Evolutionary conservation across 495 filamentous ascomycete species (phyloP).

Genomic region (Chaetomium fimeti): DNA sequence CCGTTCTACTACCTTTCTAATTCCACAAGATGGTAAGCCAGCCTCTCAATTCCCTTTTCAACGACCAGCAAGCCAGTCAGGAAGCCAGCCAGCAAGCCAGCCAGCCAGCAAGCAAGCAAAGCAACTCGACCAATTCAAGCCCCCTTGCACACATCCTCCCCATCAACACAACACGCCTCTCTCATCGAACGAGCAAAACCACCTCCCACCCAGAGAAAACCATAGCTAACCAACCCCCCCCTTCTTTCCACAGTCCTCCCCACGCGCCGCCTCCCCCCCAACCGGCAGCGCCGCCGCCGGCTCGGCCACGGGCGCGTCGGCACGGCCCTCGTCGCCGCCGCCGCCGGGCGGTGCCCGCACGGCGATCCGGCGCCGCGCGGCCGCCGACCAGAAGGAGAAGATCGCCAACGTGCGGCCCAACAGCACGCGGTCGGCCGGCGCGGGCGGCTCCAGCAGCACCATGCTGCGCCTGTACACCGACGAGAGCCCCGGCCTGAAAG

Average conservation of each 20-base stretch:
- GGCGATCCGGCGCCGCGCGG: slow-evolving; percentile 87
- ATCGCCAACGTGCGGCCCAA: slow-evolving; percentile 85
- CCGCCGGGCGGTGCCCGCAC: slow-evolving; percentile 94
- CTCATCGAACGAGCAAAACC: too few species aligned
- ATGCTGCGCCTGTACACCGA: slow-evolving; percentile 99
- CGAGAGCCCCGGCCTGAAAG: slow-evolving; percentile 91
- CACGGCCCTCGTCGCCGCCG: slow-evolving; percentile 77
- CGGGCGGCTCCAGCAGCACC: slow-evolving; percentile 92
- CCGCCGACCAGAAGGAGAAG: slow-evolving; percentile 93
- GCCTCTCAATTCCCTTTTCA: neutral
- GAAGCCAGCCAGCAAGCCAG: neutral
- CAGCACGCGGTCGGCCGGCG: slow-evolving; percentile 88
- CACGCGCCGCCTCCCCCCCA: slow-evolving; percentile 68
- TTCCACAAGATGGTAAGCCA: slow-evolving; percentile 33
- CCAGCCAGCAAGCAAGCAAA: neutral
- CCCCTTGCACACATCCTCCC: neutral
- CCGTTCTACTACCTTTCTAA: slow-evolving; percentile 26
- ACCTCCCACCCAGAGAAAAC: too few species aligned
- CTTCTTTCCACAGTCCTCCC: slow-evolving; percentile 62
- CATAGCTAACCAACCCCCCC: neutral
- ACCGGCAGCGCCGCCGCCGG: slow-evolving; percentile 31
- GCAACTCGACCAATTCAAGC: neutral
- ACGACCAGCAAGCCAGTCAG: neutral
- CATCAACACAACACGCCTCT: neutral
- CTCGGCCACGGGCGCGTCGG: slow-evolving; percentile 43